Evolutionary conservation across 768 basidiomycete species (phyloP).

Genomic region (Lactarius akahatsu): DNA sequence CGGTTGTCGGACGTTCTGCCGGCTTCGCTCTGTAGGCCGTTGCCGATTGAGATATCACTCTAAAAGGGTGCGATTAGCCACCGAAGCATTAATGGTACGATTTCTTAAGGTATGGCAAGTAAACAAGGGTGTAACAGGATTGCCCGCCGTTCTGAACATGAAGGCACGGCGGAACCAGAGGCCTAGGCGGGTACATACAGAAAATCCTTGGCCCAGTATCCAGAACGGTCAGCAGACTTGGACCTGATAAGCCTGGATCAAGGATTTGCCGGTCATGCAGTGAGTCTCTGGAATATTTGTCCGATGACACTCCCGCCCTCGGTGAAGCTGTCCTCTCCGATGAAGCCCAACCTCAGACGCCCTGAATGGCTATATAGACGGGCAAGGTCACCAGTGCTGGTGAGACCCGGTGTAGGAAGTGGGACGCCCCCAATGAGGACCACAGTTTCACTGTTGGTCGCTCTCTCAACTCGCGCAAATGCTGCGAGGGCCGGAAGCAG

Average conservation of each 20-base stretch:
- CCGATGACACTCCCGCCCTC: conserved; percentile 17
- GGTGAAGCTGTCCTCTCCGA: conserved; percentile 22
- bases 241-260: conserved; percentile 9
- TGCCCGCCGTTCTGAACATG: conserved; percentile 13
- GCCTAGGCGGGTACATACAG: conserved; percentile 6
- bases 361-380: conserved; percentile 17
- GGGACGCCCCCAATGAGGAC: conserved; percentile 16
- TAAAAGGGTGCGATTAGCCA: conserved; percentile 17
- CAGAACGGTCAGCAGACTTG: conserved; percentile 17
- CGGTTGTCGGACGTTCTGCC: conserved; percentile 27
- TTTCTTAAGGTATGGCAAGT: conserved; percentile 21
- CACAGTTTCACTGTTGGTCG: conserved; percentile 16
- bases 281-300: conserved; percentile 16
- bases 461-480: conserved; percentile 6
- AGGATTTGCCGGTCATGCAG: conserved; percentile 4
- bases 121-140: conserved; percentile 10
- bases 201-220: conserved; percentile 4
- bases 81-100: conserved; percentile 3
- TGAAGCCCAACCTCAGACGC: conserved; percentile 23
- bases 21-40: conserved; percentile 15
- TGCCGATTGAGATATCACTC: conserved; percentile 17
- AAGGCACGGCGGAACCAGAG: neutral
- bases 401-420: conserved; percentile 7
- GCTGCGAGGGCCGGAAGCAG: conserved; percentile 25
- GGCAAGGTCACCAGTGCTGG: conserved; percentile 15